These are phyloP conservation scores for Trypanosoma melophagium DNA, from an alignment of 208 protist genomes.

Conservation along the genomic window DNA sequence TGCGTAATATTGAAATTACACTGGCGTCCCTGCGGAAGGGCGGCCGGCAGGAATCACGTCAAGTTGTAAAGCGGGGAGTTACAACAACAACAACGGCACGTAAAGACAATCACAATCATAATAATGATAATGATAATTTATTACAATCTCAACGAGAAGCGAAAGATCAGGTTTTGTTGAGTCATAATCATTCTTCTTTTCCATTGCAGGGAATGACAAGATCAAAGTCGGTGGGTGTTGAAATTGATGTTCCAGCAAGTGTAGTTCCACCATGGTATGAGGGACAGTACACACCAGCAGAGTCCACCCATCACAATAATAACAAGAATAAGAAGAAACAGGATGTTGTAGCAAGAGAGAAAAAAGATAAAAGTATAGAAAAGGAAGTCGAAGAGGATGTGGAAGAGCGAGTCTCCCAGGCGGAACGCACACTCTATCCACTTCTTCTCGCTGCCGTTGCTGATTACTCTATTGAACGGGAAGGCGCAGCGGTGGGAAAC, in stretches of 20 bases:
- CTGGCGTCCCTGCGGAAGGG: constrained; percentile 16
- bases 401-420: constrained; percentile 23
- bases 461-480: background rate
- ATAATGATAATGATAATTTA: background rate
- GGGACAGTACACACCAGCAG: too few relatives aligned
- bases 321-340: too few relatives aligned
- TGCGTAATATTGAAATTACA: constrained; percentile 15
- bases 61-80: too few relatives aligned
- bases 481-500: background rate
- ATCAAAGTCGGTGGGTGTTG: too few relatives aligned
- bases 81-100: constrained; percentile 18
- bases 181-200: too few relatives aligned
- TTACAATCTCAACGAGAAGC: background rate
- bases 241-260: too few relatives aligned
- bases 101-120: constrained; percentile 4
- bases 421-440: constrained; percentile 26
- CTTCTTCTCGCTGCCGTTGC: constrained; percentile 18
- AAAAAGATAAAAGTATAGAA: background rate
- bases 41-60: constrained; percentile 14
- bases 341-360: background rate
- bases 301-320: too few relatives aligned
- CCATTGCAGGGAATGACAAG: background rate
- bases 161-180: too few relatives aligned
- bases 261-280: too few relatives aligned
- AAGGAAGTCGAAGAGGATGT: constrained; percentile 17